Evolutionary conservation across 2,329 filamentous ascomycete genomes (phyloP).

Genomic region (Botrytis galanthina): DNA sequence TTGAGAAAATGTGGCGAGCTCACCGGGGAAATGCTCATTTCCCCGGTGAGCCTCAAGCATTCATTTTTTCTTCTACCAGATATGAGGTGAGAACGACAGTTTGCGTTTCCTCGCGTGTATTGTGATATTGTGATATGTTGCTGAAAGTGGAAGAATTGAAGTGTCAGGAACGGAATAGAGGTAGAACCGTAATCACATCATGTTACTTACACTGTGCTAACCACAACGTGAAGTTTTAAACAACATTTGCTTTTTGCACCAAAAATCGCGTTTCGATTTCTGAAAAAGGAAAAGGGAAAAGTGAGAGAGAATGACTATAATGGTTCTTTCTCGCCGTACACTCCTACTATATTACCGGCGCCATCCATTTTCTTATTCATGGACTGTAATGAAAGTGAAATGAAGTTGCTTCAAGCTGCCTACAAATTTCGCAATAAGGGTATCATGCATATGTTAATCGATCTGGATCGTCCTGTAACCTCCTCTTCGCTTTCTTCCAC

Average conservation of each 20-base stretch:
- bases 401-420: not conserved
- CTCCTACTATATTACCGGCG: not conserved
- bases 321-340: not conserved
- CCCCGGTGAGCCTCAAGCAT: not conserved
- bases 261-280: not conserved
- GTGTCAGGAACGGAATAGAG: not conserved
- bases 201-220: no score
- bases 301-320: not conserved
- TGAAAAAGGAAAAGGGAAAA: not conserved
- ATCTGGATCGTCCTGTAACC: not conserved
- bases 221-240: not conserved
- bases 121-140: not conserved
- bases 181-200: not conserved
- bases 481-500: not conserved
- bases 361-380: not conserved
- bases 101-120: not conserved
- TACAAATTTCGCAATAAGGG: constrained; percentile 18
- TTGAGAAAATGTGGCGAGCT: not conserved
- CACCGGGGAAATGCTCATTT: not conserved
- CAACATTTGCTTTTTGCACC: not conserved
- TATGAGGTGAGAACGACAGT: not conserved
- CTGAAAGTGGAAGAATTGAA: not conserved
- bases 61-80: not conserved
- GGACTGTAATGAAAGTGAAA: not conserved
- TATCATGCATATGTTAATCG: constrained; percentile 18